Conservation (phyloP, 805 yeast species). For the Ascoidea asiatica region DNA sequence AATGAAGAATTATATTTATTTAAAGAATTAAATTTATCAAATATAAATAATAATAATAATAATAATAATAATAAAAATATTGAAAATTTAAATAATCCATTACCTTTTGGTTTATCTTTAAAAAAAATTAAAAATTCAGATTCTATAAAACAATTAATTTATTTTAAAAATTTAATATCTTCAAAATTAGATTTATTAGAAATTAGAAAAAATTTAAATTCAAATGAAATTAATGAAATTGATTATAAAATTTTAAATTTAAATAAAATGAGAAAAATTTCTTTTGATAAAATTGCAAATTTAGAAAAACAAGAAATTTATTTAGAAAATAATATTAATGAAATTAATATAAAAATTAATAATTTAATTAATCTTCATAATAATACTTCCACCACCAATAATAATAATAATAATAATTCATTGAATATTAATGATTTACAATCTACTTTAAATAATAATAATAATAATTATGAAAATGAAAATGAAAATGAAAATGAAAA, state of each 20-base stretch:
- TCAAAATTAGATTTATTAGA: conserved; percentile 40
- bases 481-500: conserved; percentile 13
- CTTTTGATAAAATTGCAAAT: conserved; percentile 44
- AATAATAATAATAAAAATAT: conserved; percentile 3
- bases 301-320: conserved; percentile 49
- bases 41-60: conserved; percentile 3
- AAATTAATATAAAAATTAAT: conserved; percentile 29
- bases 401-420: neutral
- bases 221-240: conserved; percentile 50
- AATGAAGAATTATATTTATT: conserved; percentile 21
- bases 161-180: conserved; percentile 25
- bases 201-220: conserved; percentile 49
- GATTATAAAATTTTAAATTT: conserved; percentile 42
- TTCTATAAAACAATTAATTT: conserved; percentile 23
- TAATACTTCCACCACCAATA: neutral
- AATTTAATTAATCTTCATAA: neutral
- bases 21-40: conserved; percentile 8
- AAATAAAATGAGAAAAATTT: conserved; percentile 33
- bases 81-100: conserved; percentile 12
- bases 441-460: neutral
- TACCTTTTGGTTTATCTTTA: conserved; percentile 26
- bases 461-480: conserved; percentile 7
- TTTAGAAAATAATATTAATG: conserved; percentile 33
- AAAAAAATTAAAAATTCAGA: conserved; percentile 29
- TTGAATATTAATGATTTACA: neutral